Evolutionary conservation across 805 yeast species (phyloP), one percentile per base, ranked within the genome.

Genomic region (Grigorovia humatica): DNA sequence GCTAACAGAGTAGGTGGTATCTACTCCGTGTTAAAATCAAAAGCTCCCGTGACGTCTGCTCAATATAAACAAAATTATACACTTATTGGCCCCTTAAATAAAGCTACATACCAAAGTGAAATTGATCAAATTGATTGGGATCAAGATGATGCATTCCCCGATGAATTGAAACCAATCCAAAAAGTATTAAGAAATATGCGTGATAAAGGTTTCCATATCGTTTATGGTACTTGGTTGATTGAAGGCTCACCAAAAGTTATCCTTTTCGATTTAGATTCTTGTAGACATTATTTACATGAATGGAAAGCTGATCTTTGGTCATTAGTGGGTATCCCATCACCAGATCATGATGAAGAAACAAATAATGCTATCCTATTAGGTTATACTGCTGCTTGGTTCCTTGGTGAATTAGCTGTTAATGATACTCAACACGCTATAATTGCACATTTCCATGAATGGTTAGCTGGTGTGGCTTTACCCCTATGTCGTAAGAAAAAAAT

Each of bases 1-100:
- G 98, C 98, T 62, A 90, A 93, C 74, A 77, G 95, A 62, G 98
- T 91, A 18, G 99, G 99, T 49, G 99, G 99, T 40, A 91, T 91
- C 67, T 91, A 91, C 73, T 90, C 98, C 8, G 99, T 91, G 50
- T 77, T 91, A 64, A 93, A 93, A 68, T 88, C 96, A 12, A 91
- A 91, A 70, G 97, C 97, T 9, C 97, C 97, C 11, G 89, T 90
- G 54, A 91, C 98, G 9, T 90, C 86, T 49, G 89, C 95, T 44
- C 97, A 91, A 69, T 93, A 89, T 70, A 79, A 86, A 57, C 88
- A 85, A 59, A 77, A 96, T 51, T 91, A 91, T 70, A 81, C 88
- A 23, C 73, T 89, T 49, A 74, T 93, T 51, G 99, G 99, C 5
- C 96, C 96, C 0, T 74, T 87, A 59, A 84, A 88, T 71, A 76